A percentile compares a stretch with the other conserved stretches of the same genome.
Conservation (phyloP, 352 stramenopile species). For the Hyaloperonospora brassicae region DNA sequence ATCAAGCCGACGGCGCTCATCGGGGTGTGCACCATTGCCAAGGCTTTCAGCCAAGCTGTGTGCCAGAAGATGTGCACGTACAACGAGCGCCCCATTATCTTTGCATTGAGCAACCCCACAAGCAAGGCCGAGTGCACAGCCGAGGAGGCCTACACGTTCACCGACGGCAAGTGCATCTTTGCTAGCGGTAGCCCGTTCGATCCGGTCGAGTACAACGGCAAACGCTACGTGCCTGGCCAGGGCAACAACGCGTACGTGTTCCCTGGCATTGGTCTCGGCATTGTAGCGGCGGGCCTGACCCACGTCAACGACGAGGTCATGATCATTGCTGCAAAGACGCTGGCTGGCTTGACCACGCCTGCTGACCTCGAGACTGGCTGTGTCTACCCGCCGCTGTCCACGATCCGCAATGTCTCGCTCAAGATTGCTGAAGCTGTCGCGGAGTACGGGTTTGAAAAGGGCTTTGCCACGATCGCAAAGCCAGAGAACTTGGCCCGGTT, state of each 20-base stretch:
- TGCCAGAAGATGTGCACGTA: constrained; percentile 83
- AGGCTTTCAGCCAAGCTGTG: constrained; percentile 85
- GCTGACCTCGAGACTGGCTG: constrained; percentile 88
- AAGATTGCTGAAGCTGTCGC: constrained; percentile 89
- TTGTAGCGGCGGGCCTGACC: constrained; percentile 77
- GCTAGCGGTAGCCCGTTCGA: constrained; percentile 94
- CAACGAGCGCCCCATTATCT: constrained; percentile 92
- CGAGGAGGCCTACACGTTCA: constrained; percentile 95
- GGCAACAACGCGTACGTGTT: constrained; percentile 98
- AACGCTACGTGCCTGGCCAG: constrained; percentile 79
- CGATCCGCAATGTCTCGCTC: constrained; percentile 90
- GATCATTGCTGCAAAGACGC: constrained; percentile 70
- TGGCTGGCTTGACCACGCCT: constrained; percentile 67
- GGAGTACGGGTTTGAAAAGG: constrained; percentile 62
- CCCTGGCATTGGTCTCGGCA: constrained; percentile 91
- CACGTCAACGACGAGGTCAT: constrained; percentile 78
- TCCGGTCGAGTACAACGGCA: constrained; percentile 84
- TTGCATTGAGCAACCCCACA: constrained; percentile 95
- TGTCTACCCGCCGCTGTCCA: constrained; percentile 90
- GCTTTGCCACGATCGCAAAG: constrained; percentile 46
- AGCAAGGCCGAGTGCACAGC: constrained; percentile 94
- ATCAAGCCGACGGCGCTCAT: constrained; percentile 93
- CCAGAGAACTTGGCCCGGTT: constrained; percentile 46
- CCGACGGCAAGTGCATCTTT: constrained; percentile 92
- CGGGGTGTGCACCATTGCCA: constrained; percentile 88